These are phyloP conservation scores for Aspergillus tubingensis DNA, from an alignment of 2,329 filamentous ascomycete genomes.

Conservation along the genomic window DNA sequence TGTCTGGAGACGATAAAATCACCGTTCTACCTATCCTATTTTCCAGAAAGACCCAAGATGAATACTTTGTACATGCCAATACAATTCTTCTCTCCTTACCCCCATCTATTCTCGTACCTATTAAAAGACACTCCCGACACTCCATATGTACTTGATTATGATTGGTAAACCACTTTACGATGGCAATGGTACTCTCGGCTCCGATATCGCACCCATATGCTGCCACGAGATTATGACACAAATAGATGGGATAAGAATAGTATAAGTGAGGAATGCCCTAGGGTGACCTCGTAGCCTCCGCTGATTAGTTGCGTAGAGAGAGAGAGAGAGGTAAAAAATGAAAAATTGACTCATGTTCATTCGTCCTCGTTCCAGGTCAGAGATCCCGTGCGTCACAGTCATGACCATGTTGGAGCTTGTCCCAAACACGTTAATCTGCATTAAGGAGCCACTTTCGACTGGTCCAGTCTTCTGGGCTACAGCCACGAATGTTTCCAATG, in stretches of 20 bases:
- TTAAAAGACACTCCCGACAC: too few species aligned
- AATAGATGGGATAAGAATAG: too few species aligned
- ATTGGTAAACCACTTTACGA: too few species aligned
- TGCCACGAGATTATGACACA: too few species aligned
- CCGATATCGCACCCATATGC: too few species aligned
- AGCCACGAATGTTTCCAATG: not conserved
- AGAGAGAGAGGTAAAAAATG: not conserved
- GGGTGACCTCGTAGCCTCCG: too few species aligned
- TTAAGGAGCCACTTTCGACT: not conserved
- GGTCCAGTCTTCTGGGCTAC: not conserved
- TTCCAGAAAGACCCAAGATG: not conserved
- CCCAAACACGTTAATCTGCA: not conserved
- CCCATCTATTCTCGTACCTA: not conserved
- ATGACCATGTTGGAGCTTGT: not conserved
- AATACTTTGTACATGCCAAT: too few species aligned
- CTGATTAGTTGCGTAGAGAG: not conserved
- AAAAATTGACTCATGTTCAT: not conserved
- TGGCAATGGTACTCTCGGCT: too few species aligned
- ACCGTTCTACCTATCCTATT: not conserved
- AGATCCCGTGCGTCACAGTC: not conserved
- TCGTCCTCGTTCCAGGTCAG: not conserved
- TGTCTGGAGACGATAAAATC: conserved; percentile 1
- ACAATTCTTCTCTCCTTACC: too few species aligned
- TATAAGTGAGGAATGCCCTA: too few species aligned
- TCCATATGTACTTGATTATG: too few species aligned